These are phyloP conservation scores for Microstegium vimineum DNA, from an alignment of 176 grass and related monocot species.

Conservation along the genomic window DNA sequence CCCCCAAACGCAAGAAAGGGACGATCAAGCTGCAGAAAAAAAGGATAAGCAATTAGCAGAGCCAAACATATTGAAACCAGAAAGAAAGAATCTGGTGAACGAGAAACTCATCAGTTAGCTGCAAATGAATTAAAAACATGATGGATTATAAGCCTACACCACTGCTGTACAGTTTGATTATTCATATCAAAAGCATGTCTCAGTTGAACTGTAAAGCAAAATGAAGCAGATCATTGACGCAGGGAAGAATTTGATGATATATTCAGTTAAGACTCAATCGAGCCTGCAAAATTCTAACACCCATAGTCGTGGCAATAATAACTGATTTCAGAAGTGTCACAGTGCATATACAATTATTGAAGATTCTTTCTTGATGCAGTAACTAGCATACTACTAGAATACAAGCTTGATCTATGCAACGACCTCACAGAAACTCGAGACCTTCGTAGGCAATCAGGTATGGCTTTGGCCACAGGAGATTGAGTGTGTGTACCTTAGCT, in stretches of 20 bases:
- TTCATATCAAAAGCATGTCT: neutral
- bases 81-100: neutral
- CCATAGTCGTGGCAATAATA: neutral
- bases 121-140: neutral
- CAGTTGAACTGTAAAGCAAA: neutral
- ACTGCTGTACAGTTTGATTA: neutral
- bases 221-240: neutral
- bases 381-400: neutral
- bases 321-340: neutral
- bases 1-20: conserved; percentile 88
- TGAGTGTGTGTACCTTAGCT: conserved; percentile 59
- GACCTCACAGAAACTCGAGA: neutral
- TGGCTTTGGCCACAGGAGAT: neutral
- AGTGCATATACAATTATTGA: neutral
- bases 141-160: neutral
- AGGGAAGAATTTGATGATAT: neutral
- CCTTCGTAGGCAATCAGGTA: neutral
- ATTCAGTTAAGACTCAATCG: neutral
- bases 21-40: conserved; percentile 63
- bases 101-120: neutral
- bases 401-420: neutral
- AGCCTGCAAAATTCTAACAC: neutral
- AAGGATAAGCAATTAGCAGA: neutral
- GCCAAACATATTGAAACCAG: neutral
- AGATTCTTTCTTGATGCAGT: neutral